These are phyloP conservation scores for Brettanomyces sp. DNA, from an alignment of 805 yeast genomes.

Conservation along the genomic window DNA sequence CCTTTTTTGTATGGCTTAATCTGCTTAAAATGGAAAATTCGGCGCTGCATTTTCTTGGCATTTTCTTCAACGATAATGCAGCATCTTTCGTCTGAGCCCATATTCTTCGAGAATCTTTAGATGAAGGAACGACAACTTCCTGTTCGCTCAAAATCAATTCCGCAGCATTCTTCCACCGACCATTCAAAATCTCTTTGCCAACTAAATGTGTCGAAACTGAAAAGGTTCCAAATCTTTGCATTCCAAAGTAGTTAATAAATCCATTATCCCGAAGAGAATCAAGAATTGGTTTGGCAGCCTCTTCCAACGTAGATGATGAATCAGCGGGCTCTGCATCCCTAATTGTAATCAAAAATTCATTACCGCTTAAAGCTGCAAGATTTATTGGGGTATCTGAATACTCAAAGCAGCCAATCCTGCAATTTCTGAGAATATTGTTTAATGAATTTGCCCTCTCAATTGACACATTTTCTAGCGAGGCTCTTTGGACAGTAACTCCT, in stretches of 20 bases:
- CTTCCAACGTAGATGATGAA: conserved; percentile 29
- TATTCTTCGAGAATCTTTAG: conserved; percentile 69
- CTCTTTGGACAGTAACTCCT: conserved; percentile 85
- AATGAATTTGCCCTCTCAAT: conserved; percentile 69
- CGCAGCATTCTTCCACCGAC: conserved; percentile 74
- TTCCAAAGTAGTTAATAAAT: conserved; percentile 91
- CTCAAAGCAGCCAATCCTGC: conserved; percentile 68
- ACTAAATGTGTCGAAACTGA: conserved; percentile 83
- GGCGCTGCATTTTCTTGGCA: conserved; percentile 87
- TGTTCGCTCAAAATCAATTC: conserved; percentile 79
- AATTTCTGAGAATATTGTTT: conserved; percentile 68
- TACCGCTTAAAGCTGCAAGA: conserved; percentile 82
- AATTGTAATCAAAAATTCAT: conserved; percentile 78
- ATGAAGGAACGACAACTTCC: conserved; percentile 72
- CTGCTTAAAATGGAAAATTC: conserved; percentile 64
- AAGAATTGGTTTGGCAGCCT: conserved; percentile 43
- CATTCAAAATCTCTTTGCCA: conserved; percentile 63
- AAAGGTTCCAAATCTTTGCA: conserved; percentile 97
- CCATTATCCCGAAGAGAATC: conserved; percentile 56
- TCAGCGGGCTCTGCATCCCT: conserved; percentile 50
- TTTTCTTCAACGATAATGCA: conserved; percentile 47
- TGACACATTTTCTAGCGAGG: conserved; percentile 58
- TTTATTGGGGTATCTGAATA: conserved; percentile 55
- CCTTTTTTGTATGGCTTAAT: conserved; percentile 42
- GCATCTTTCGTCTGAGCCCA: conserved; percentile 76